Conservation (phyloP, 192 early-diverging fungal genomes). For the Podila epigama region DNA sequence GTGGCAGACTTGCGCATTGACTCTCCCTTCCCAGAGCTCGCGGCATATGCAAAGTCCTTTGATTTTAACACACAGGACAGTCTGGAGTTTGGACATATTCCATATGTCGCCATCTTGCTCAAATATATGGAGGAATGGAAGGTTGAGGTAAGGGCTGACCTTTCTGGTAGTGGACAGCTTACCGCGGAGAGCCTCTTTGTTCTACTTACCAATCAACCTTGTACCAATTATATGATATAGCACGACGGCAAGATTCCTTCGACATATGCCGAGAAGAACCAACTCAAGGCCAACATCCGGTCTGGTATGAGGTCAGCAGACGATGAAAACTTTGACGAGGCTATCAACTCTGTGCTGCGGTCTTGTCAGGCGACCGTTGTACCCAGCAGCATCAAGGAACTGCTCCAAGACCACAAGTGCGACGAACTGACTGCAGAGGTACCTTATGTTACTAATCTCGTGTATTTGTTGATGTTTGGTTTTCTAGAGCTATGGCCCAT, state of each 20-base stretch:
- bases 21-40: conserved; percentile 79
- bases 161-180: neutral
- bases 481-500: no score
- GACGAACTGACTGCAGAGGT: conserved; percentile 62
- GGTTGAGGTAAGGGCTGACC: conserved; percentile 50
- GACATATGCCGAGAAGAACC: conserved; percentile 65
- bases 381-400: conserved; percentile 50
- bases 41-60: conserved; percentile 66
- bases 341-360: conserved; percentile 67
- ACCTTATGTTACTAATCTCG: conserved; percentile 2
- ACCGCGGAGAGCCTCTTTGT: neutral
- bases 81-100: conserved; percentile 82
- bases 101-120: conserved; percentile 83
- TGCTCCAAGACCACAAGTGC: conserved; percentile 66
- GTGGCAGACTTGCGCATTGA: conserved; percentile 84
- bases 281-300: conserved; percentile 70
- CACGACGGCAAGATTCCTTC: conserved; percentile 68
- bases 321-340: conserved; percentile 94
- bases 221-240: conserved; percentile 14
- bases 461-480: neutral
- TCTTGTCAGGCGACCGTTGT: conserved; percentile 66
- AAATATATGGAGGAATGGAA: conserved; percentile 83
- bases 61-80: conserved; percentile 72
- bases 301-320: conserved; percentile 65
- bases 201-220: neutral